Percentiles rank a stretch among this genome's conserved stretches.
Evolutionary conservation across 2,329 filamentous ascomycete genomes (phyloP).

Genomic region (Thermoascus crustaceus): DNA sequence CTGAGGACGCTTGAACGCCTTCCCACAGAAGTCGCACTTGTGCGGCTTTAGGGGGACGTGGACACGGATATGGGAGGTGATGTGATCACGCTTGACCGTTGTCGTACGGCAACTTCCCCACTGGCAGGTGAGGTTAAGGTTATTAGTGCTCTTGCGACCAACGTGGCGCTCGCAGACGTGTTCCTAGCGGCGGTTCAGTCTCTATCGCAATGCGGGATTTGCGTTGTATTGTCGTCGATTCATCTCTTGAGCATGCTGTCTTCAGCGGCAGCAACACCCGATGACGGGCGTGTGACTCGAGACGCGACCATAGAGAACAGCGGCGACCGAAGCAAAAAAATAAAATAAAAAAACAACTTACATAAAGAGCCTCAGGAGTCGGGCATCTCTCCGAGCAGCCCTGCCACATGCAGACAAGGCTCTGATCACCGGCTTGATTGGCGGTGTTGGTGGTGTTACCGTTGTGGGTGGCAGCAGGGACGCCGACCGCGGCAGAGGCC

Average conservation of each 20-base stretch:
- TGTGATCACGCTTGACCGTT: slow-evolving; percentile 97
- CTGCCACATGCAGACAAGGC: slow-evolving; percentile 52
- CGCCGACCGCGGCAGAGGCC: slow-evolving; percentile 29
- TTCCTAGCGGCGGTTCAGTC: slow-evolving; percentile 51
- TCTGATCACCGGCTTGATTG: slow-evolving; percentile 24
- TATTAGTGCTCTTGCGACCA: slow-evolving; percentile 98
- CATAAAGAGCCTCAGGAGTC: slow-evolving; percentile 54
- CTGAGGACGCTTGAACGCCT: slow-evolving; percentile 98
- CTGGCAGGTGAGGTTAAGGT: slow-evolving; percentile 91
- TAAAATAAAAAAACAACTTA: slow-evolving; percentile 28
- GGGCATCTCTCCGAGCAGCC: slow-evolving; percentile 53
- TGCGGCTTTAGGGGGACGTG: slow-evolving; percentile 98
- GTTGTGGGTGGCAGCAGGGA: slow-evolving; percentile 19
- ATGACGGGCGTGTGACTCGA: too few relatives aligned
- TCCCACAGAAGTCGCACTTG: slow-evolving; percentile 97
- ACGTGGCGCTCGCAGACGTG: slow-evolving; percentile 98
- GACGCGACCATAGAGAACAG: slow-evolving; percentile 3
- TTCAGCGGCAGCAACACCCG: too few relatives aligned
- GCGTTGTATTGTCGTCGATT: background rate
- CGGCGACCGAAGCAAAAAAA: slow-evolving; percentile 3
- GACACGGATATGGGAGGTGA: slow-evolving; percentile 96
- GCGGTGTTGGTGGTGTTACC: too few relatives aligned
- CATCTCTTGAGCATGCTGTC: too few relatives aligned
- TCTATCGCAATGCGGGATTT: background rate
- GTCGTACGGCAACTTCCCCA: slow-evolving; percentile 96